phyloP scores from a whole-genome alignment of 306 rosid species.

The Malus domestica region ASM211411v1 NC_041795.1:10863001-10863500 shows the following conservation, averaged over 20 bases:
- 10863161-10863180: conserved; percentile 68
- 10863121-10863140: conserved; percentile 41
- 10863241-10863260: conserved; percentile 68
- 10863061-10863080: conserved; percentile 75
- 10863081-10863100: conserved; percentile 57
- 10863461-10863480: conserved; percentile 44
- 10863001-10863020: conserved; percentile 48
- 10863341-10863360: conserved; percentile 53
- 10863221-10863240: conserved; percentile 65
- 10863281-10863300: conserved; percentile 40
- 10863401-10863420: conserved; percentile 42
- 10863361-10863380: conserved; percentile 61
- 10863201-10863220: conserved; percentile 56
- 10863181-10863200: conserved; percentile 69
- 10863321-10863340: conserved; percentile 42
- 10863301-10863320: conserved; percentile 40
- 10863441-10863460: conserved; percentile 41
- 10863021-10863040: conserved; percentile 38
- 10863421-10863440: conserved; percentile 47
- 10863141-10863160: conserved; percentile 56
- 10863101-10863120: conserved; percentile 36
- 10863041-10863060: conserved; percentile 46
- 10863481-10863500: conserved; percentile 53
- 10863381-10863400: conserved; percentile 47
- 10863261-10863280: conserved; percentile 37